Conservation (phyloP, 768 basidiomycete species). For the Cystofilobasidium capitatum region DNA sequence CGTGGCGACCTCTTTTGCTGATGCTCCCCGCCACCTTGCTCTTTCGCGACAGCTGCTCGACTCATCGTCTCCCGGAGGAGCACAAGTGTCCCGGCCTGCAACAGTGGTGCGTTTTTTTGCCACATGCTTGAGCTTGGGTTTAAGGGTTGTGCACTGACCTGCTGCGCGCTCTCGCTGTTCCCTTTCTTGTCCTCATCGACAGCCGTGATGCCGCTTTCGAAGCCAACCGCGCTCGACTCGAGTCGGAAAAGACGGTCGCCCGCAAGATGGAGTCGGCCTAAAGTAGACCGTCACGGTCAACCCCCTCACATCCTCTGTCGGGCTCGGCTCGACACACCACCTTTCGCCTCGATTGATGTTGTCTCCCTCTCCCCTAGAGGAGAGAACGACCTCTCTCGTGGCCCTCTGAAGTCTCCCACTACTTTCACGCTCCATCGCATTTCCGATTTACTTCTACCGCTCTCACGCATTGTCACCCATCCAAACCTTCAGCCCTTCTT, state of each 20-base stretch:
- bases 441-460: no score
- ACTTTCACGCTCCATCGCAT: no score
- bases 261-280: conserved; percentile 20
- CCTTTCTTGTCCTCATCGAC: background rate
- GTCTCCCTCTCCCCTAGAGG: no score
- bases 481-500: background rate
- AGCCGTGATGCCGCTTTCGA: conserved; percentile 27
- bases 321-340: background rate
- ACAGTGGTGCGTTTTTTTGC: conserved; percentile 11
- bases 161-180: background rate
- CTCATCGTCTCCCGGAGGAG: conserved; percentile 23
- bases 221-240: conserved; percentile 25
- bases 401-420: no score
- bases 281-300: background rate
- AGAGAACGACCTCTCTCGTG: no score
- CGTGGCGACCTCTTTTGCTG: background rate
- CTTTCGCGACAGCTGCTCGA: conserved; percentile 11
- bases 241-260: conserved; percentile 17
- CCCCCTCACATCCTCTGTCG: background rate
- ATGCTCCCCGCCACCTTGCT: background rate
- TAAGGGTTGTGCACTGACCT: background rate
- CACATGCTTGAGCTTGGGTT: background rate
- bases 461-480: no score
- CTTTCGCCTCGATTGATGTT: background rate
- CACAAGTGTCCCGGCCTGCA: conserved; percentile 20